These are phyloP conservation scores for Cylindricascospora bacillispora DNA, from an alignment of 1,139 yeast genomes.

Conservation along the genomic window DNA sequence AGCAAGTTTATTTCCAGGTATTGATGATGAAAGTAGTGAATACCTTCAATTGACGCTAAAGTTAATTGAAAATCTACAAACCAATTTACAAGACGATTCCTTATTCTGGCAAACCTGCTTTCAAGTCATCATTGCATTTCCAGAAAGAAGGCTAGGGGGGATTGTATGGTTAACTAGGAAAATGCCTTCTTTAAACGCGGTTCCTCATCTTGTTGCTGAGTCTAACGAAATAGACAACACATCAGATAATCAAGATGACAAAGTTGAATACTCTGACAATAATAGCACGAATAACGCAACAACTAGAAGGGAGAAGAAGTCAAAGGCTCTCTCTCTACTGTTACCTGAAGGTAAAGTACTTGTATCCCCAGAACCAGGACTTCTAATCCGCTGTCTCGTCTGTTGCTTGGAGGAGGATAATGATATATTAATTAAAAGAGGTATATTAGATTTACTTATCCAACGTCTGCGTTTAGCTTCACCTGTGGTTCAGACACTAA, in stretches of 20 bases:
- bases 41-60: conserved; percentile 49
- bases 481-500: conserved; percentile 37
- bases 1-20: conserved; percentile 67
- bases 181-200: conserved; percentile 43
- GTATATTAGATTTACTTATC: conserved; percentile 71
- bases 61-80: conserved; percentile 48
- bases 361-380: conserved; percentile 66
- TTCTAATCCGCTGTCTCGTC: conserved; percentile 61
- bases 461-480: conserved; percentile 55
- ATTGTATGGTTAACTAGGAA: conserved; percentile 59
- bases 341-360: conserved; percentile 50
- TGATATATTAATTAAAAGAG: conserved; percentile 67
- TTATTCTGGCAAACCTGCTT: conserved; percentile 83
- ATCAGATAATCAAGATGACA: conserved; percentile 2
- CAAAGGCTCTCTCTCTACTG: conserved; percentile 19
- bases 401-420: conserved; percentile 51
- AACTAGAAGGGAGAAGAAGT: conserved; percentile 10
- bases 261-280: conserved; percentile 5
- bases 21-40: conserved; percentile 87
- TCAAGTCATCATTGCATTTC: conserved; percentile 59
- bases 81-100: conserved; percentile 49
- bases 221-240: conserved; percentile 6
- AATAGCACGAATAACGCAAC: conserved; percentile 4
- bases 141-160: conserved; percentile 75
- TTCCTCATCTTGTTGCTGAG: conserved; percentile 20